Evolutionary conservation across 129 eudicot genomes (phyloP).

Genomic region (Lactuca sativa): DNA sequence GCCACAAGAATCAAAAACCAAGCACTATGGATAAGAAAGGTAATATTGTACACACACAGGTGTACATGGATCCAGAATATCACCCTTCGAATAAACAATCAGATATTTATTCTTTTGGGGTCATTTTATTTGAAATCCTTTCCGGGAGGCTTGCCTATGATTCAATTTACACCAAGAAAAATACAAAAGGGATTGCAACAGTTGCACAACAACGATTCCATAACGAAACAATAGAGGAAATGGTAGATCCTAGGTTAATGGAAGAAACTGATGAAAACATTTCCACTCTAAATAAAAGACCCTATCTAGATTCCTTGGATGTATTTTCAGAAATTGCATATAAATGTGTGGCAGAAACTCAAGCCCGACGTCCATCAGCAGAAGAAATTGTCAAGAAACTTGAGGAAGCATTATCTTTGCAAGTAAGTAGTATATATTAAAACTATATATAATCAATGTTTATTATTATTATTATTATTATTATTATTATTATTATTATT

Average conservation of each 20-base stretch:
- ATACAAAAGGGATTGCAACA: neutral
- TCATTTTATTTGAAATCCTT: constrained; percentile 3
- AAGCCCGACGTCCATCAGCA: too few relatives aligned
- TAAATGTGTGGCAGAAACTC: too few relatives aligned
- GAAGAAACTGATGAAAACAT: neutral
- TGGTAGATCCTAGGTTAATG: neutral
- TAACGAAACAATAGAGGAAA: neutral
- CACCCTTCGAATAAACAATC: neutral
- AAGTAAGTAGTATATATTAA: too few relatives aligned
- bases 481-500: too few relatives aligned
- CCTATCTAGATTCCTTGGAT: neutral
- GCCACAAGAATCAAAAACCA: neutral
- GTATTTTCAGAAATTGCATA: neutral
- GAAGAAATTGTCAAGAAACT: too few relatives aligned
- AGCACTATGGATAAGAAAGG: too few relatives aligned
- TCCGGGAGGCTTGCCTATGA: neutral
- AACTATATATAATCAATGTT: too few relatives aligned
- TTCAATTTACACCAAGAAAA: neutral
- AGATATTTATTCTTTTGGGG: constrained; percentile 9
- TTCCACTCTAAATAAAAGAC: neutral
- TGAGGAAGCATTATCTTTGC: too few relatives aligned
- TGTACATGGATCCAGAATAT: constrained; percentile 5
- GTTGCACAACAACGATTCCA: neutral
- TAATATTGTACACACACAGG: neutral
- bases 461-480: too few relatives aligned